phyloP scores from a whole-genome alignment of 257 asterid species.

The Plantago elongata region DNA sequence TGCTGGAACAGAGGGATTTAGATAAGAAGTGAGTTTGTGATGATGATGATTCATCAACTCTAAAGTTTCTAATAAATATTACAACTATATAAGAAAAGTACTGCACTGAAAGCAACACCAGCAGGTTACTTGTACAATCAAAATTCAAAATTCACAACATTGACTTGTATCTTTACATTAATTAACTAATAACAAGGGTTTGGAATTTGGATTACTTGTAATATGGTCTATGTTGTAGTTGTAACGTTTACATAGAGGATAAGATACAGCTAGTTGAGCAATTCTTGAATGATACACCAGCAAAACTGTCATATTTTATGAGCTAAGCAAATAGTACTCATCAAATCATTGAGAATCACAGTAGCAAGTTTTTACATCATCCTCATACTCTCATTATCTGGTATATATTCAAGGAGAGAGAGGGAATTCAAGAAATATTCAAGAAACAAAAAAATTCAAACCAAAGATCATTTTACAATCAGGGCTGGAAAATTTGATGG shows the following conservation, averaged over 20 bases:
- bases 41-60: too few relatives aligned
- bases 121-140: slow-evolving; percentile 8
- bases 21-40: too few relatives aligned
- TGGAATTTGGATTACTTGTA: too few relatives aligned
- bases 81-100: not conserved
- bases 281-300: slow-evolving; percentile 17
- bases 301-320: slow-evolving; percentile 14
- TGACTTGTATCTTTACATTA: not conserved
- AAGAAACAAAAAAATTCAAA: slow-evolving; percentile 8
- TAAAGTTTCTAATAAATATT: not conserved
- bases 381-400: slow-evolving; percentile 32
- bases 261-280: not conserved
- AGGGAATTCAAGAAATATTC: slow-evolving; percentile 17
- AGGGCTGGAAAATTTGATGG: slow-evolving; percentile 20
- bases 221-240: too few relatives aligned
- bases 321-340: slow-evolving; percentile 11
- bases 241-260: too few relatives aligned
- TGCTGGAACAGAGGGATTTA: too few relatives aligned
- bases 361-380: slow-evolving; percentile 13
- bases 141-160: not conserved
- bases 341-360: slow-evolving; percentile 7
- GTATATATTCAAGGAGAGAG: slow-evolving; percentile 20
- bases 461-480: slow-evolving; percentile 13
- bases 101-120: slow-evolving; percentile 19
- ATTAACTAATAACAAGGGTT: too few relatives aligned